These are phyloP conservation scores for Cladosporium halotolerans DNA, from an alignment of 2,329 filamentous ascomycete species.

Conservation along the genomic window DNA sequence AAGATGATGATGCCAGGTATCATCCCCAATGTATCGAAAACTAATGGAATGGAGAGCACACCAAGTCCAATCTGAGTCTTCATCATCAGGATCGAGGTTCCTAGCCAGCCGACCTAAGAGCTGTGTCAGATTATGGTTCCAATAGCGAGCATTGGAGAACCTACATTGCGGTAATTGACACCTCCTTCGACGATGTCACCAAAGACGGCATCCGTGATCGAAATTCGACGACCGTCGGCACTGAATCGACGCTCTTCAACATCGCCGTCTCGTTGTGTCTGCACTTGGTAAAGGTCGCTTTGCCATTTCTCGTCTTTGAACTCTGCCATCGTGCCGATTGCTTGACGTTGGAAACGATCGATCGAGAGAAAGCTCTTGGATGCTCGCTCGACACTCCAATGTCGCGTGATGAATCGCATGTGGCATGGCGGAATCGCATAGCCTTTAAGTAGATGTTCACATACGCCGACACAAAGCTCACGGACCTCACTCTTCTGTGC, in stretches of 20 bases:
- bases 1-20: conserved; percentile 44
- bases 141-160: neutral
- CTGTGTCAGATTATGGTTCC: neutral
- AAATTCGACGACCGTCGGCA: conserved; percentile 3
- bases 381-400: no score
- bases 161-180: conserved; percentile 18
- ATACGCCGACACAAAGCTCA: no score
- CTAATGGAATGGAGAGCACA: conserved; percentile 43
- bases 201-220: conserved; percentile 18
- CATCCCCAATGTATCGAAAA: conserved; percentile 42
- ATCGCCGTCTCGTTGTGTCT: neutral
- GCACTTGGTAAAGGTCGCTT: neutral
- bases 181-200: conserved; percentile 16
- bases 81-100: conserved; percentile 41
- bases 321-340: neutral
- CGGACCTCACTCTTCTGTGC: no score
- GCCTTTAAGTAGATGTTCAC: no score
- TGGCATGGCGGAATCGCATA: no score
- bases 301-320: conserved; percentile 9
- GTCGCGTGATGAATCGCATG: no score
- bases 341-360: no score
- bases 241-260: conserved; percentile 6
- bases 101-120: conserved; percentile 45
- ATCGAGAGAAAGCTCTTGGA: no score
- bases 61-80: conserved; percentile 42